Conservation (phyloP, 768 basidiomycete genomes). For the Mrakia frigida region DNA sequence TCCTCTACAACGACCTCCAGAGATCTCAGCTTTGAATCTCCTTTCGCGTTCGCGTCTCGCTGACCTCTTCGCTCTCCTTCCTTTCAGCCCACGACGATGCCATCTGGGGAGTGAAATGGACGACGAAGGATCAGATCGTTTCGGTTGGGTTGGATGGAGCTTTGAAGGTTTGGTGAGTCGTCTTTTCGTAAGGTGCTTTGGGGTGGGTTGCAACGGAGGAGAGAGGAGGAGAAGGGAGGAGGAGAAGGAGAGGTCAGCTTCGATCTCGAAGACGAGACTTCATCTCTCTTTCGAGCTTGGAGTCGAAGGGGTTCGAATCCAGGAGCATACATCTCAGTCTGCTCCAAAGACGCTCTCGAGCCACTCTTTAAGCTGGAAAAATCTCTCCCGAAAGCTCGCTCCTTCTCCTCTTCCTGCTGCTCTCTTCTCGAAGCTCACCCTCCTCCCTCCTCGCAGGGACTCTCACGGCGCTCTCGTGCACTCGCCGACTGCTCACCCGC, state of each 20-base stretch:
- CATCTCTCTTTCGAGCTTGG: too few relatives aligned
- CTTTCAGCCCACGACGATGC: conserved; percentile 70
- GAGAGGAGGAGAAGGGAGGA: background rate
- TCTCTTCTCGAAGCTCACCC: too few relatives aligned
- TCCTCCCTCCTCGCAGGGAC: conserved; percentile 49
- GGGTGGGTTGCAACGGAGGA: background rate
- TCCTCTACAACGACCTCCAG: background rate
- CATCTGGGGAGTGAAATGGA: conserved; percentile 74
- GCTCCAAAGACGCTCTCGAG: too few relatives aligned
- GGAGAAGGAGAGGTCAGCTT: background rate
- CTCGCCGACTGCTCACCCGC: conserved; percentile 66
- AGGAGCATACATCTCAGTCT: too few relatives aligned
- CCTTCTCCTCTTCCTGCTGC: conserved; percentile 55
- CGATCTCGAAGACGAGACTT: too few relatives aligned
- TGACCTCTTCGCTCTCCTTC: background rate
- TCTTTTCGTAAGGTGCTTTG: conserved; percentile 58
- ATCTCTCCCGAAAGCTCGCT: conserved; percentile 44
- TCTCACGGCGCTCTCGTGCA: conserved; percentile 59
- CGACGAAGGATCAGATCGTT: conserved; percentile 57
- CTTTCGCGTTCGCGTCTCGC: too few relatives aligned
- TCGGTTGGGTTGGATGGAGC: conserved; percentile 74
- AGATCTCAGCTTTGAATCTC: background rate
- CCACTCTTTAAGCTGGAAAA: too few relatives aligned
- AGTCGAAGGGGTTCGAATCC: too few relatives aligned
- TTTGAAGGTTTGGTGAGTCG: conserved; percentile 62